phyloP scores from a whole-genome alignment of 2,329 filamentous ascomycete genomes.

The Ilyonectria robusta region DNA sequence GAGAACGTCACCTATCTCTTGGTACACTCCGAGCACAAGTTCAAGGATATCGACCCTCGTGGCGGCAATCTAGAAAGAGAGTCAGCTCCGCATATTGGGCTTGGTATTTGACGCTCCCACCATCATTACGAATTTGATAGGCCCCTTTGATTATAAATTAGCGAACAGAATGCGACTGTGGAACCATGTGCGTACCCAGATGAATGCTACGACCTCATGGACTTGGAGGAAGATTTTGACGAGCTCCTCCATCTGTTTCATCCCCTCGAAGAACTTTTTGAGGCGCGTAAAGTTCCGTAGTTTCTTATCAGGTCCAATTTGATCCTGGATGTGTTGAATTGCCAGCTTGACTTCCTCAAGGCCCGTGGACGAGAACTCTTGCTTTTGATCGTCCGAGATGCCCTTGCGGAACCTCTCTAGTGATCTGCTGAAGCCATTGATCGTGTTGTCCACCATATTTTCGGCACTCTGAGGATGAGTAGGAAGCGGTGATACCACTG shows the following conservation, averaged over 20 bases:
- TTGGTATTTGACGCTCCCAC: background rate
- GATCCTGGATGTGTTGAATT: background rate
- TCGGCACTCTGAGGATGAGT: background rate
- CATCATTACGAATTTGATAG: background rate
- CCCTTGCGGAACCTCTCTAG: background rate
- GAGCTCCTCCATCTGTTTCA: conserved; percentile 1
- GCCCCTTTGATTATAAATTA: background rate
- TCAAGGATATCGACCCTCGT: background rate
- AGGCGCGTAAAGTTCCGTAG: background rate
- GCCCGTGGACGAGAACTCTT: background rate
- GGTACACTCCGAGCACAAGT: background rate
- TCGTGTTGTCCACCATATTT: background rate
- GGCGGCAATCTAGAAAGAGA: background rate
- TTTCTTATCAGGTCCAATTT: background rate
- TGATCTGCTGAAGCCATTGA: background rate
- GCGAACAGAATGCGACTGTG: background rate
- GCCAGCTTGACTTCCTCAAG: background rate
- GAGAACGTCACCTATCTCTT: background rate
- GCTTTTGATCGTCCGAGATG: background rate
- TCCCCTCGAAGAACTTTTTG: background rate
- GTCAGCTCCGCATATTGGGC: background rate
- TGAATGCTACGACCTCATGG: background rate
- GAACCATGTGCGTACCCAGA: background rate
- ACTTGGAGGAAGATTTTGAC: background rate
- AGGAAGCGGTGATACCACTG: background rate